A percentile compares a stretch with the other conserved stretches of the same genome.
phyloP scores from a whole-genome alignment of 2,329 filamentous ascomycete genomes.

The Huntiella bhutanensis region DNA sequence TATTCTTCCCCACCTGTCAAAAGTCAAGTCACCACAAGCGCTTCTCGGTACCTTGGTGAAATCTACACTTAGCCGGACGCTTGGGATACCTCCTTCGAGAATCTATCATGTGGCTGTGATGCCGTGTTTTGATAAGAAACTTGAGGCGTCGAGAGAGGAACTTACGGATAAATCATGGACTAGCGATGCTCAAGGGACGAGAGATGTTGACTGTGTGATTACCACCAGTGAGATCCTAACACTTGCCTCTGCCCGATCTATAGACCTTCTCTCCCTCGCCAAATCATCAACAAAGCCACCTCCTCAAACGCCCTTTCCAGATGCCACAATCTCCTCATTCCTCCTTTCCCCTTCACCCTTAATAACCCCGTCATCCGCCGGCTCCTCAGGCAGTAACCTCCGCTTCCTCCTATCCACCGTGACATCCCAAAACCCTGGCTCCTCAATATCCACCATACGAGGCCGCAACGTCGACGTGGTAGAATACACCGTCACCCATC shows the following conservation, averaged over 20 bases:
- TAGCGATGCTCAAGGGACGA: constrained; percentile 36
- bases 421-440: constrained; percentile 50
- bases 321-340: constrained; percentile 49
- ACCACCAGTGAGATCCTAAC: constrained; percentile 88
- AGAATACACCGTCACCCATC: constrained; percentile 47
- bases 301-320: constrained; percentile 49
- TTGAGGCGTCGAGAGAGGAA: constrained; percentile 86
- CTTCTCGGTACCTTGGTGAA: constrained; percentile 81
- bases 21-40: constrained; percentile 85
- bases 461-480: constrained; percentile 84
- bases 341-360: constrained; percentile 39
- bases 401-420: constrained; percentile 65
- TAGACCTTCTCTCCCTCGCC: constrained; percentile 51
- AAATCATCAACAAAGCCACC: constrained; percentile 25
- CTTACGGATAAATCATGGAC: constrained; percentile 64
- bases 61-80: constrained; percentile 54
- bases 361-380: constrained; percentile 35
- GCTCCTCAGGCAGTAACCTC: constrained; percentile 76
- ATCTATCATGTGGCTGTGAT: constrained; percentile 95
- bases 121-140: constrained; percentile 98
- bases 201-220: constrained; percentile 95
- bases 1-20: constrained; percentile 75
- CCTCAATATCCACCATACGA: constrained; percentile 48
- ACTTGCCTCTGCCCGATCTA: constrained; percentile 60
- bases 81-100: constrained; percentile 53